Percentiles rank a stretch among this genome's conserved stretches.
phyloP scores from a whole-genome alignment of 2,329 filamentous ascomycete species.

The Aspergillus neotritici region DNA sequence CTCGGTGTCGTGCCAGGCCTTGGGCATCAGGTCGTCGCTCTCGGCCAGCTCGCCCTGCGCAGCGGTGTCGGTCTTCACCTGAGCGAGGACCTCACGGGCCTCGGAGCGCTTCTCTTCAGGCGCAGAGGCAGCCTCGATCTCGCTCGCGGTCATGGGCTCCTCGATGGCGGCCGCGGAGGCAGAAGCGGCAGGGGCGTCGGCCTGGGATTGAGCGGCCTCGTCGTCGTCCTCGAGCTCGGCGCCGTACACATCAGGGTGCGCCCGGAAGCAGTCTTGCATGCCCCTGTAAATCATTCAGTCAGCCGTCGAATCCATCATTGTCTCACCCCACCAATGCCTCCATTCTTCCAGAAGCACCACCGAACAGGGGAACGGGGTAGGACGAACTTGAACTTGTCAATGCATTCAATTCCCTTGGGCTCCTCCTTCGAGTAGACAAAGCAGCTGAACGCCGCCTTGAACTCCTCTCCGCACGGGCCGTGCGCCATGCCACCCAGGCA shows the following conservation, averaged over 20 bases:
- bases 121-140: conserved; percentile 21
- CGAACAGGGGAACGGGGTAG: not conserved
- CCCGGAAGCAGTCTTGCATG: conserved; percentile 96
- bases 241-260: conserved; percentile 89
- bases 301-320: conserved; percentile 21
- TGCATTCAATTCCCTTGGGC: conserved; percentile 95
- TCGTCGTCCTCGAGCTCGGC: conserved; percentile 77
- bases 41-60: conserved; percentile 30
- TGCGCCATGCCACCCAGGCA: conserved; percentile 96
- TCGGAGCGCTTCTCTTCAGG: conserved; percentile 22
- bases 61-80: conserved; percentile 19
- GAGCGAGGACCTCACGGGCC: conserved; percentile 18
- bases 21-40: conserved; percentile 44
- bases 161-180: conserved; percentile 12
- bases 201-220: conserved; percentile 31
- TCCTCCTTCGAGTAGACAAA: conserved; percentile 95
- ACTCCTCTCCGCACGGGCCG: conserved; percentile 91
- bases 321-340: conserved; percentile 1
- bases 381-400: conserved; percentile 91
- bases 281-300: conserved; percentile 50
- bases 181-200: conserved; percentile 19
- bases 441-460: conserved; percentile 93
- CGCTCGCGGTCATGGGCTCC: conserved; percentile 15
- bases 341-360: conserved; percentile 1
- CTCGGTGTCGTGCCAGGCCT: conserved; percentile 44